These are phyloP conservation scores for Fusarium incarnatum DNA, from an alignment of 2,329 filamentous ascomycete species.

Conservation along the genomic window DNA sequence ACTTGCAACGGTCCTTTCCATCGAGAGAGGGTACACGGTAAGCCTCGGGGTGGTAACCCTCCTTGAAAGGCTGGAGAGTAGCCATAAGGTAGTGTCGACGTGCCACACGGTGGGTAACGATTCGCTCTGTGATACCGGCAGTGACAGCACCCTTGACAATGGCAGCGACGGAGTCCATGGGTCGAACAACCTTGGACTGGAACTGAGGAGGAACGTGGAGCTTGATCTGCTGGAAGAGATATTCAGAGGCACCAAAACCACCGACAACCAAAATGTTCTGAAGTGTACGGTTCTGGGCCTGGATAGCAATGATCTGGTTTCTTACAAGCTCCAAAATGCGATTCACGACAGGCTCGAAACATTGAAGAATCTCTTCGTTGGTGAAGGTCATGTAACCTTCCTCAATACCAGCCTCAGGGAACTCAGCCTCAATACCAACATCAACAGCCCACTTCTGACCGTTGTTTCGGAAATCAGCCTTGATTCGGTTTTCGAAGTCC, in stretches of 20 bases:
- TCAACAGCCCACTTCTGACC: slow-evolving; percentile 99
- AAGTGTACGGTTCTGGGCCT: slow-evolving; percentile 92
- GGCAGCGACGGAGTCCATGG: slow-evolving; percentile 98
- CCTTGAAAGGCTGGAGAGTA: slow-evolving; percentile 97
- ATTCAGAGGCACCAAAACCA: slow-evolving; percentile 98
- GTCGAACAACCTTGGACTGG: slow-evolving; percentile 96
- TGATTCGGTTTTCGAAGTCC: slow-evolving; percentile 99
- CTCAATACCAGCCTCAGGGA: slow-evolving; percentile 96
- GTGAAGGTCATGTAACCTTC: slow-evolving; percentile 99
- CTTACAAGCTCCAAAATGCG: slow-evolving; percentile 94
- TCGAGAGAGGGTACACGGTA: slow-evolving; percentile 97
- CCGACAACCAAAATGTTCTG: slow-evolving; percentile 98
- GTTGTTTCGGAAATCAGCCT: slow-evolving; percentile 99
- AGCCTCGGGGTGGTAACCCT: slow-evolving; percentile 97
- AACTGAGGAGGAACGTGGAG: slow-evolving; percentile 98
- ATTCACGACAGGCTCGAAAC: slow-evolving; percentile 98
- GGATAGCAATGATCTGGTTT: slow-evolving; percentile 99
- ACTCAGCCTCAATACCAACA: slow-evolving; percentile 97
- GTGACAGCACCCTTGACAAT: slow-evolving; percentile 99
- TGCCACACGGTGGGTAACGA: slow-evolving; percentile 96
- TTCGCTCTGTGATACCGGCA: slow-evolving; percentile 95
- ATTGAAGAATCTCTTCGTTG: slow-evolving; percentile 98
- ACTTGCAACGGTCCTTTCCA: slow-evolving; percentile 98
- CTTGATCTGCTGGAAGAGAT: slow-evolving; percentile 99
- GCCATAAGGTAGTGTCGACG: slow-evolving; percentile 99